Percentiles rank a stretch among this genome's conserved stretches.
These are phyloP conservation scores for Chytridium lagenaria DNA, from an alignment of 371 early-diverging fungal genomes.

Conservation along the genomic window DNA sequence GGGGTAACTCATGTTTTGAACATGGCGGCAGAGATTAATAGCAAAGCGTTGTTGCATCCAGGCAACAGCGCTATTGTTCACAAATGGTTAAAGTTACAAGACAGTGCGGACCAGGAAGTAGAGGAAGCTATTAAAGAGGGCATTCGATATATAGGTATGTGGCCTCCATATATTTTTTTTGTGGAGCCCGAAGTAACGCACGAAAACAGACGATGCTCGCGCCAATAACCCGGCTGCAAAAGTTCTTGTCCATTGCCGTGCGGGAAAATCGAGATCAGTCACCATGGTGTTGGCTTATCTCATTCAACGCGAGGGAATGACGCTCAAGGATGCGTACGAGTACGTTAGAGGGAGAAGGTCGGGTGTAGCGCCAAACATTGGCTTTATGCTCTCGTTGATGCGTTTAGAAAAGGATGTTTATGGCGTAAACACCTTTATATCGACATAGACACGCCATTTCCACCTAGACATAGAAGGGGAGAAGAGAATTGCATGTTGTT, in stretches of 20 bases:
- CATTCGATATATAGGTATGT: slow-evolving; percentile 50
- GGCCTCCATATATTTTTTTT: neutral
- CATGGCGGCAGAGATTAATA: slow-evolving; percentile 55
- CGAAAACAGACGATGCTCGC: slow-evolving; percentile 44
- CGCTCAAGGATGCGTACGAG: slow-evolving; percentile 74
- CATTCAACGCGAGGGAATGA: slow-evolving; percentile 69
- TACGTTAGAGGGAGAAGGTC: slow-evolving; percentile 73
- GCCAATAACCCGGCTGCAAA: slow-evolving; percentile 57
- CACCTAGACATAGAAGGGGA: neutral
- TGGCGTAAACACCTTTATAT: slow-evolving; percentile 45
- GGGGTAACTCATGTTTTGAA: slow-evolving; percentile 62
- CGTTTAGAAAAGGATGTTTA: slow-evolving; percentile 72
- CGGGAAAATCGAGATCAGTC: slow-evolving; percentile 82
- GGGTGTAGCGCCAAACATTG: slow-evolving; percentile 83
- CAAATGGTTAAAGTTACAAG: slow-evolving; percentile 47
- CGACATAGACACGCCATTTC: no score
- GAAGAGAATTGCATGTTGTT: neutral
- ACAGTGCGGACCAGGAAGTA: slow-evolving; percentile 51
- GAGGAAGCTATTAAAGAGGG: slow-evolving; percentile 50
- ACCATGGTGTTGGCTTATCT: slow-evolving; percentile 80
- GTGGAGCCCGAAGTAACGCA: slow-evolving; percentile 2
- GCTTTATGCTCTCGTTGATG: slow-evolving; percentile 79
- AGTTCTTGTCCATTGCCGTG: slow-evolving; percentile 86
- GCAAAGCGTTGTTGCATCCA: slow-evolving; percentile 22
- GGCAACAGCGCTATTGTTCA: slow-evolving; percentile 31